Percentiles rank a stretch among this genome's conserved stretches.
phyloP scores from a whole-genome alignment of 164 flowering plant genomes.

The Buxus sempervirens region DNA sequence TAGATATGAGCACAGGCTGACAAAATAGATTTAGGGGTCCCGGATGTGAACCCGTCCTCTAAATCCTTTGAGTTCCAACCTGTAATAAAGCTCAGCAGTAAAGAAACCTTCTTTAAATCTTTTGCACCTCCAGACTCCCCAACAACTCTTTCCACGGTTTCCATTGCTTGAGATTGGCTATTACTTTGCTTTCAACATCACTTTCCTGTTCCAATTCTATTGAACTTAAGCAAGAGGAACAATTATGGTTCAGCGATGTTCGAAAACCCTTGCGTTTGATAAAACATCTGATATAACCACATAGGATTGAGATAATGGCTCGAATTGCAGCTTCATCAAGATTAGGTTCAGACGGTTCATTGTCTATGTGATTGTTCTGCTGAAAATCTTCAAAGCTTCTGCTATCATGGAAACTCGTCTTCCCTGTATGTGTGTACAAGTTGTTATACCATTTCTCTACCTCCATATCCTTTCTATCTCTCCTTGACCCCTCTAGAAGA shows the following conservation, averaged over 20 bases:
- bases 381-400: conserved; percentile 22
- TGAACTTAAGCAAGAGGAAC: conserved; percentile 45
- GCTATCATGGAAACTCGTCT: conserved; percentile 9
- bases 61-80: conserved; percentile 53
- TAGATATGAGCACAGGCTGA: conserved; percentile 82
- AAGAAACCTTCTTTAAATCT: conserved; percentile 53
- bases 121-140: conserved; percentile 27
- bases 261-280: conserved; percentile 46
- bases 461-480: no score
- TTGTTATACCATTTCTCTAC: no score
- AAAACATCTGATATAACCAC: conserved; percentile 41
- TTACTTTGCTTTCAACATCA: conserved; percentile 32
- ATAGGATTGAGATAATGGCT: conserved; percentile 62
- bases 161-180: conserved; percentile 57
- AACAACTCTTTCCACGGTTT: no score
- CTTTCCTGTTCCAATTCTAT: conserved; percentile 25
- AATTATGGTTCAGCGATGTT: conserved; percentile 31
- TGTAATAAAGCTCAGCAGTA: conserved; percentile 59
- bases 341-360: conserved; percentile 33
- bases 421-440: conserved; percentile 19
- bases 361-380: conserved; percentile 16
- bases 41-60: conserved; percentile 55
- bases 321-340: conserved; percentile 66
- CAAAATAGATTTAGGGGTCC: conserved; percentile 52
- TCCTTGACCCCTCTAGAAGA: conserved; percentile 17